Evolutionary conservation across 176 grass and related monocot genomes (phyloP), one percentile per base, ranked within the genome.

Genomic region (Avena atlantica): DNA sequence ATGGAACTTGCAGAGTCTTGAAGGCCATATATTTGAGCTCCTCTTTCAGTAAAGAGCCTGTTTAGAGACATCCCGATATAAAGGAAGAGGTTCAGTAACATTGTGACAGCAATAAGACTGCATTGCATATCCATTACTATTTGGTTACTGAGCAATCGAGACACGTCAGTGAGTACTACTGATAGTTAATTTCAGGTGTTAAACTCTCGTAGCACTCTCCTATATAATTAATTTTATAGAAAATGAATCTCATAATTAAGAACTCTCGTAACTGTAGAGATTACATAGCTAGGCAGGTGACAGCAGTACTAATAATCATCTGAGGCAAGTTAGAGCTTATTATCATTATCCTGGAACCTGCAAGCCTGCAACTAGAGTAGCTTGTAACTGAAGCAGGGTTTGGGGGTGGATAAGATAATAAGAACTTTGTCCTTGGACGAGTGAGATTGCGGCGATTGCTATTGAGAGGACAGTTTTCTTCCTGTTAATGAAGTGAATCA

Each of bases 21-120:
- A 91, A 70, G 68, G 89, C 89, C 89, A 91, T 88, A 55, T 84
- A 31, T 70, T 1, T 64, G 19, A 59, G 1, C 2, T n/a, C 11
- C 4, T 10, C 13, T 81, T 68, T 34, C 48, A 15, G 31, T 85
- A 45, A 34, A 7, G 42, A 80, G 11, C 15, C 87, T 89, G 76
- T 65, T 17, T 27, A 73, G 14, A 89, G 24, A 74, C 4, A 79
- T 12, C 25, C 53, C 36, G 16, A 76, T n/a, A 78, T 23, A 70
- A 57, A 69, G 34, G 0, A 40, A 84, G 7, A 51, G 2, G 73
- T 79, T 84, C 29, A 74, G 55, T 31, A 15, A 55, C 40, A 42
- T 29, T 78, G 5, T 52, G 61, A 15, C 24, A 88, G 19, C 6
- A 45, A 59, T 2, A 78, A 9, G 56, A 53, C 40, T 73, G 34